These are phyloP conservation scores for Vitis rupestris DNA, from an alignment of 164 flowering plant species.

Conservation along the genomic window DNA sequence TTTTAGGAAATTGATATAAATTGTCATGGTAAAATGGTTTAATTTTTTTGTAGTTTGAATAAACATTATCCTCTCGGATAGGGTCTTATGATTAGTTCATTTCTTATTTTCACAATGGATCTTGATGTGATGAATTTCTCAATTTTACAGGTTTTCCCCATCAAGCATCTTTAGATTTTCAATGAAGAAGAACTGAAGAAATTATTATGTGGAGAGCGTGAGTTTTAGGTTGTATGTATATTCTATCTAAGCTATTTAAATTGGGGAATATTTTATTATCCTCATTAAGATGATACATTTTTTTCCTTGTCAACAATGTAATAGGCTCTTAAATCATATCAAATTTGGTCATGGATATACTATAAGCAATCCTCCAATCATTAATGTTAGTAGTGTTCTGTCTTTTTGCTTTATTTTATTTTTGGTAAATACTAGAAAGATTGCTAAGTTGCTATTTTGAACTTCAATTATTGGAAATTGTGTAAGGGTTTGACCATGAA, in stretches of 20 bases:
- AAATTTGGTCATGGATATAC: slow-evolving; percentile 98
- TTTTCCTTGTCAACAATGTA: slow-evolving; percentile 34
- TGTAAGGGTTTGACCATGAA: slow-evolving; percentile 56
- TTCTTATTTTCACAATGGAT: not conserved
- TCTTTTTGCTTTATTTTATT: slow-evolving; percentile 1
- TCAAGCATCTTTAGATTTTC: slow-evolving; percentile 64
- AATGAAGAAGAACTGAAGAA: slow-evolving; percentile 85
- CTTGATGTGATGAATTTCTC: not conserved
- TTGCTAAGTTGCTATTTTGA: slow-evolving; percentile 2
- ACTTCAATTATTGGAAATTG: slow-evolving; percentile 72
- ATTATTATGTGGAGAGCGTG: slow-evolving; percentile 81
- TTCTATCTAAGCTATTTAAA: not conserved
- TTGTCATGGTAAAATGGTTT: too few species aligned
- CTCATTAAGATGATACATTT: slow-evolving; percentile 1
- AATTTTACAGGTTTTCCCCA: slow-evolving; percentile 71
- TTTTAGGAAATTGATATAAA: too few species aligned
- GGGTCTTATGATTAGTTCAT: too few species aligned
- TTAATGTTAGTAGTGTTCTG: slow-evolving; percentile 48
- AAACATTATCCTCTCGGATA: too few species aligned
- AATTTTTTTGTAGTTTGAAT: too few species aligned
- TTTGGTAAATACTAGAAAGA: not conserved
- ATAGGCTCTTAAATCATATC: slow-evolving; percentile 69
- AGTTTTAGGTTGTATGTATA: slow-evolving; percentile 66
- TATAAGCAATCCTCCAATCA: slow-evolving; percentile 76
- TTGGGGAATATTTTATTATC: not conserved